phyloP scores from a whole-genome alignment of 768 basidiomycete genomes.

The Termitomyces sp. region DNA sequence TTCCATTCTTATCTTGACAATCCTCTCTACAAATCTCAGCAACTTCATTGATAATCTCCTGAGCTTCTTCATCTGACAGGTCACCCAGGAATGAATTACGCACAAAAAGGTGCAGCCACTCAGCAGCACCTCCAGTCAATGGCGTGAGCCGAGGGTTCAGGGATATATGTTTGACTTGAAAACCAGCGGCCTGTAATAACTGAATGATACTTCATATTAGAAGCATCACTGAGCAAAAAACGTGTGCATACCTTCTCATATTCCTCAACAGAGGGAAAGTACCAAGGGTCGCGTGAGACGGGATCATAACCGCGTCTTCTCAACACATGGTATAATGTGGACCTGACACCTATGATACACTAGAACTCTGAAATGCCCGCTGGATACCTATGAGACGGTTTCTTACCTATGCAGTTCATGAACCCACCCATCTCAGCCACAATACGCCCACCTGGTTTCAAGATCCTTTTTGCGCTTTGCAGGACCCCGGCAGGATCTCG shows the following conservation, averaged over 20 bases:
- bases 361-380: not conserved
- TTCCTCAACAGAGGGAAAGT: conserved; percentile 70
- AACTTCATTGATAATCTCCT: conserved; percentile 60
- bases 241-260: conserved; percentile 47
- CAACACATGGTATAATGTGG: conserved; percentile 52
- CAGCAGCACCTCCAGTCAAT: conserved; percentile 47
- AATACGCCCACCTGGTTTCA: conserved; percentile 71
- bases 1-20: conserved; percentile 53
- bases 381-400: not conserved
- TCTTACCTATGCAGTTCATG: conserved; percentile 63
- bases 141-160: conserved; percentile 56
- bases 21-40: conserved; percentile 53
- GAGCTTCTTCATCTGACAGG: conserved; percentile 51
- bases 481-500: conserved; percentile 64
- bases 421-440: conserved; percentile 79
- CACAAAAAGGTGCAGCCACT: conserved; percentile 70
- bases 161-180: conserved; percentile 50
- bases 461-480: conserved; percentile 49
- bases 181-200: conserved; percentile 57
- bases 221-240: not conserved
- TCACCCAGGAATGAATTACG: conserved; percentile 55
- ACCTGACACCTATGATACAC: conserved; percentile 51
- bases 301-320: conserved; percentile 56
- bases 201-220: conserved; percentile 20
- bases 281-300: conserved; percentile 71